Conservation (phyloP, 768 basidiomycete species). For the Phylloporus scabripes region DNA sequence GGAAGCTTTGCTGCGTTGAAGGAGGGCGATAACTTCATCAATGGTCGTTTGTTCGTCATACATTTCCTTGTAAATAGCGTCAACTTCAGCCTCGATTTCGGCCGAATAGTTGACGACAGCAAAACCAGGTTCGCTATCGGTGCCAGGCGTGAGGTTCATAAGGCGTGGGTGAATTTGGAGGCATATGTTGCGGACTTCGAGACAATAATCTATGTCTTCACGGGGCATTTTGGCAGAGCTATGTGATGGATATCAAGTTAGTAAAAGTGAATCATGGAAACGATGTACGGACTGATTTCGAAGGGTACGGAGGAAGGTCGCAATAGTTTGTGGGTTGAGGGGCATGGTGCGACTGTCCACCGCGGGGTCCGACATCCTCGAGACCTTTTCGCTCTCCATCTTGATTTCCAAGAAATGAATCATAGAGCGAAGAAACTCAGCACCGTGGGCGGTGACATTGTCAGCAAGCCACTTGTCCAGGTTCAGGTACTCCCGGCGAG, state of each 20-base stretch:
- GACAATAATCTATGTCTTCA: slow-evolving; percentile 78
- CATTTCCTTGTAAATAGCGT: slow-evolving; percentile 96
- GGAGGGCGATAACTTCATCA: slow-evolving; percentile 87
- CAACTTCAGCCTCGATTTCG: slow-evolving; percentile 91
- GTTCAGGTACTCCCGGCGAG: slow-evolving; percentile 89
- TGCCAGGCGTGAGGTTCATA: slow-evolving; percentile 85
- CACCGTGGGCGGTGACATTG: slow-evolving; percentile 75
- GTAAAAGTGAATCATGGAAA: background rate
- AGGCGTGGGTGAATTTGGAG: slow-evolving; percentile 94
- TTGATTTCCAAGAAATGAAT: slow-evolving; percentile 89
- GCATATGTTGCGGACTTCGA: slow-evolving; percentile 89
- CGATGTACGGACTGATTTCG: slow-evolving; percentile 62
- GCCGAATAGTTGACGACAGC: slow-evolving; percentile 80
- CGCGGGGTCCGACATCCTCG: slow-evolving; percentile 70
- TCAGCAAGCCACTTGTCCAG: slow-evolving; percentile 95
- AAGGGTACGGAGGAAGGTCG: slow-evolving; percentile 86
- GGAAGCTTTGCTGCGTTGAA: slow-evolving; percentile 82
- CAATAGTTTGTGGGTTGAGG: slow-evolving; percentile 81
- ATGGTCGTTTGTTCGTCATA: slow-evolving; percentile 93
- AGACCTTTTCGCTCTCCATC: slow-evolving; percentile 81
- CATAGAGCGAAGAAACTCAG: slow-evolving; percentile 81
- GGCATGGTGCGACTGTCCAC: slow-evolving; percentile 80
- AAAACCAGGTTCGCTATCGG: slow-evolving; percentile 88
- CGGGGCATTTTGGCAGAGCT: slow-evolving; percentile 72
- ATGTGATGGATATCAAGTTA: slow-evolving; percentile 2